Percentiles rank a stretch among this genome's conserved stretches.
Evolutionary conservation across 2,329 filamentous ascomycete species (phyloP).

Genomic region (Verticillium zaregamsianum): DNA sequence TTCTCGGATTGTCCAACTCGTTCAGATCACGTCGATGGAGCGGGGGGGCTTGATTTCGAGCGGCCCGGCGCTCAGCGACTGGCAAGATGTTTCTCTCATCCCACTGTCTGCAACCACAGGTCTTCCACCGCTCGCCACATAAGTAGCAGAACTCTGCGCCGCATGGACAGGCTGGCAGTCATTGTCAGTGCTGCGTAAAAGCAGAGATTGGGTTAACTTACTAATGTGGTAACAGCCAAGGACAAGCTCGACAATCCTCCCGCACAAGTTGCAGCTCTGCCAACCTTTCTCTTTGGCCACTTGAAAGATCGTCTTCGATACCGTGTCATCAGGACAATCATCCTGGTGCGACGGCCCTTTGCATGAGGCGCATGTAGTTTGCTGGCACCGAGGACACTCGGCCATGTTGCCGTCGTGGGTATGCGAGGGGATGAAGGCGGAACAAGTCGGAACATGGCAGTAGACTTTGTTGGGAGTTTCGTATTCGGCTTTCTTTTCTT

Average conservation of each 20-base stretch:
- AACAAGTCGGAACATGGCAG: conserved; percentile 40
- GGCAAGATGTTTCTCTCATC: background rate
- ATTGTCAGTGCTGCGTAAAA: background rate
- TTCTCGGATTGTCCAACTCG: no score
- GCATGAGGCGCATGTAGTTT: conserved; percentile 46
- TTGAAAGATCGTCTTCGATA: conserved; percentile 31
- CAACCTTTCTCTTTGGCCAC: conserved; percentile 40
- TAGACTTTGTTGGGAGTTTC: conserved; percentile 44
- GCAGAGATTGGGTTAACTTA: conserved; percentile 28
- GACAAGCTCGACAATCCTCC: conserved; percentile 40
- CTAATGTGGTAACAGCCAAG: conserved; percentile 56
- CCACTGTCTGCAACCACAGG: conserved; percentile 26
- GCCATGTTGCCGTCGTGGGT: conserved; percentile 28
- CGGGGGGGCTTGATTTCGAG: no score
- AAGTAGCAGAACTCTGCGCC: conserved; percentile 44
- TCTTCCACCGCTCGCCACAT: conserved; percentile 38
- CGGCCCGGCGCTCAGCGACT: no score
- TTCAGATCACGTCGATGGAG: no score
- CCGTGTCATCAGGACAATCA: conserved; percentile 43
- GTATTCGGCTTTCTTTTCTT: conserved; percentile 43
- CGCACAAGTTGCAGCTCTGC: conserved; percentile 46
- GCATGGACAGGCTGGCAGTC: conserved; percentile 39
- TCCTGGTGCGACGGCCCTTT: conserved; percentile 39
- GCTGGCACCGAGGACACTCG: conserved; percentile 35
- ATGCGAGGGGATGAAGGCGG: conserved; percentile 36